A percentile compares a stretch with the other conserved stretches of the same genome.
Evolutionary conservation across 768 basidiomycete species (phyloP).

Genomic region (Pulveroboletus sp.): DNA sequence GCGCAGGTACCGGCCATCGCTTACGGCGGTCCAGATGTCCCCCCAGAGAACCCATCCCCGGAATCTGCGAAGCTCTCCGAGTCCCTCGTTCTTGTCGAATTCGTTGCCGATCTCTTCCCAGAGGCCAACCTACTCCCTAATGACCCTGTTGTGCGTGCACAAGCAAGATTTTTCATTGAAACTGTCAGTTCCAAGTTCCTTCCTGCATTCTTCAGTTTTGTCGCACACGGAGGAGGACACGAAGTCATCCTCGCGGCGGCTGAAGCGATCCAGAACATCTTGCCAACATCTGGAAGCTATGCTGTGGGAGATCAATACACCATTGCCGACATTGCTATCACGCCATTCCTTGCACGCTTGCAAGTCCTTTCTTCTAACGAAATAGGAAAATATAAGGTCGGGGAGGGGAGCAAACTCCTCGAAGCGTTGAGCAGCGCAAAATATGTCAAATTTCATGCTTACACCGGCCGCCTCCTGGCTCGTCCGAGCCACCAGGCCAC

Average conservation of each 20-base stretch:
- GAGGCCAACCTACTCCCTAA: constrained; percentile 46
- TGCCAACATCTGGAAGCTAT: constrained; percentile 41
- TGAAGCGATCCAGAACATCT: constrained; percentile 47
- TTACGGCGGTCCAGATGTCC: constrained; percentile 56
- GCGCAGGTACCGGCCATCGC: constrained; percentile 38
- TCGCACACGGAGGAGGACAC: constrained; percentile 38
- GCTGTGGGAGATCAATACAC: constrained; percentile 35
- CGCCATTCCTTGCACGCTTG: constrained; percentile 58
- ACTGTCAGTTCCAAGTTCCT: constrained; percentile 44
- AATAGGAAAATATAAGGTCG: constrained; percentile 46
- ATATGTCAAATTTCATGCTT: constrained; percentile 47
- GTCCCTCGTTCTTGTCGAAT: constrained; percentile 62
- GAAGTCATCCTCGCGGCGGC: constrained; percentile 41
- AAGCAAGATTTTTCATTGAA: constrained; percentile 62
- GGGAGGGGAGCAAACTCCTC: constrained; percentile 43
- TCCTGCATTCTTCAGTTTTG: constrained; percentile 36
- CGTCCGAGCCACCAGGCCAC: constrained; percentile 55
- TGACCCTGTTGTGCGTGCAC: constrained; percentile 54
- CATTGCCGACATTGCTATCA: constrained; percentile 59
- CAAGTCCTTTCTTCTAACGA: constrained; percentile 46
- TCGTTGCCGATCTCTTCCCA: constrained; percentile 58
- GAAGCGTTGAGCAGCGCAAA: constrained; percentile 38
- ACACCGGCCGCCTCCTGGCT: constrained; percentile 43
- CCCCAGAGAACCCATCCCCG: constrained; percentile 53
- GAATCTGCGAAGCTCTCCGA: constrained; percentile 61